Evolutionary conservation across 2,329 filamentous ascomycete species (phyloP), one percentile per base, ranked within the genome.

Genomic region (Elsinoe australis): DNA sequence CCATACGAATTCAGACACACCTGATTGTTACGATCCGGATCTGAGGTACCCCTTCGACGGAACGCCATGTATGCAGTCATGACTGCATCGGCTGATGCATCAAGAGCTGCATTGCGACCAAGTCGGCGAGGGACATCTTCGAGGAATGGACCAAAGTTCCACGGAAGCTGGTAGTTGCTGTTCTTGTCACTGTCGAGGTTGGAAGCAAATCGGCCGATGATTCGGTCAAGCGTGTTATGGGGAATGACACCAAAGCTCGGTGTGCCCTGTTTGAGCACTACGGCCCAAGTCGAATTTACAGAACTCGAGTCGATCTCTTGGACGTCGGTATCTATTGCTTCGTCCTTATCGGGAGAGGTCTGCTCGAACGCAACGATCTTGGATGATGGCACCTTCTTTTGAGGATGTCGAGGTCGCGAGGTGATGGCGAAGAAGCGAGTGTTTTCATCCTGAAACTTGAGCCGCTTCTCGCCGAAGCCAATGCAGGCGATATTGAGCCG

Each of bases 391-490:
- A 17, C 21, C 8, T 8, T 9, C 36, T 41, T 41, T 14, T 18
- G n/a, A 8, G 36, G 6, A 6, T 9, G 36, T 21, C 36, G 12
- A 8, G 36, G 9, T 18, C 8, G 36, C 10, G 19, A 8, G 8
- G 8, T 8, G 8, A 8, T 9, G 8, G 12, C 15, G 6, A 26
- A 14, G 14, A 48, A 48, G 17, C 45, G 32, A 31, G 26, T 22
- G 17, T 24, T 48, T 29, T 48, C 45, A 39, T 48, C 45, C 24
- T 48, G 45, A 29, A 48, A 48, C 22, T 48, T 48, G 45, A 38
- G 33, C 7, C 45, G 32, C 24, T 39, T 34, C 33, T 48, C 19
- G 4, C 45, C 45, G 2, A 34, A 12, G 12, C 42, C 33, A 18
- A 47, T 29, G 32, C 22, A 39, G 12, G 14, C 7, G 14, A 51